Conservation (phyloP, 352 stramenopile species). For the Pythium brassicae region DNA sequence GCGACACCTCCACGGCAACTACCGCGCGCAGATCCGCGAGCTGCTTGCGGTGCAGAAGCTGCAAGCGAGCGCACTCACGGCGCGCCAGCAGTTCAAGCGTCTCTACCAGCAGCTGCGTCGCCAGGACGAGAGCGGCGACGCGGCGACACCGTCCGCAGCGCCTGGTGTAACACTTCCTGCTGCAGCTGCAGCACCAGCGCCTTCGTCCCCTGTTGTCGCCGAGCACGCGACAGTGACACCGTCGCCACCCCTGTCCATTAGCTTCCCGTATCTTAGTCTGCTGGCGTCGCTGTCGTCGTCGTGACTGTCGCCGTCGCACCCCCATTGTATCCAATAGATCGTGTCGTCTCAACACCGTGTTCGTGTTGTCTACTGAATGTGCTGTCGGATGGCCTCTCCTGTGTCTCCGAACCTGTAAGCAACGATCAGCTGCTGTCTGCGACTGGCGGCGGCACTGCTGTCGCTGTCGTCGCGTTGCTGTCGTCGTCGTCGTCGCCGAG, state of each 20-base stretch:
- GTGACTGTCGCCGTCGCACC: slow-evolving; percentile 3
- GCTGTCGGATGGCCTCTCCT: not conserved
- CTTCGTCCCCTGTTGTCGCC: too few relatives aligned
- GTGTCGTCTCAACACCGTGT: not conserved
- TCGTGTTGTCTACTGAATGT: not conserved
- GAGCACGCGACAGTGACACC: not conserved
- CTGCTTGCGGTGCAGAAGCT: slow-evolving; percentile 44
- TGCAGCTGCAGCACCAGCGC: slow-evolving; percentile 1
- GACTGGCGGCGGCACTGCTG: not conserved
- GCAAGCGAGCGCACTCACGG: slow-evolving; percentile 38
- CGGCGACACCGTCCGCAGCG: too few relatives aligned
- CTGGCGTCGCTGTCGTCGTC: slow-evolving; percentile 3
- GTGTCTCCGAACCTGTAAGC: not conserved
- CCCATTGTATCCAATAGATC: not conserved
- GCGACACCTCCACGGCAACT: slow-evolving; percentile 42
- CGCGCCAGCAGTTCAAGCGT: slow-evolving; percentile 38
- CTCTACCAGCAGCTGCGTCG: slow-evolving; percentile 13
- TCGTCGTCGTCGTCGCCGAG: slow-evolving; percentile 29
- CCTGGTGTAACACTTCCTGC: too few relatives aligned
- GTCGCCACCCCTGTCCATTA: slow-evolving; percentile 11
- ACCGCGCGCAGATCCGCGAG: slow-evolving; percentile 35
- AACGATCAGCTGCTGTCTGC: too few relatives aligned
- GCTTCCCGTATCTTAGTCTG: slow-evolving; percentile 15
- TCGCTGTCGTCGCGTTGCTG: not conserved
- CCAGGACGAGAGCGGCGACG: not conserved